Base-by-base conservation (phyloP, 495 filamentous ascomycete species). In the Pseudotulostoma volvatum region DNA sequence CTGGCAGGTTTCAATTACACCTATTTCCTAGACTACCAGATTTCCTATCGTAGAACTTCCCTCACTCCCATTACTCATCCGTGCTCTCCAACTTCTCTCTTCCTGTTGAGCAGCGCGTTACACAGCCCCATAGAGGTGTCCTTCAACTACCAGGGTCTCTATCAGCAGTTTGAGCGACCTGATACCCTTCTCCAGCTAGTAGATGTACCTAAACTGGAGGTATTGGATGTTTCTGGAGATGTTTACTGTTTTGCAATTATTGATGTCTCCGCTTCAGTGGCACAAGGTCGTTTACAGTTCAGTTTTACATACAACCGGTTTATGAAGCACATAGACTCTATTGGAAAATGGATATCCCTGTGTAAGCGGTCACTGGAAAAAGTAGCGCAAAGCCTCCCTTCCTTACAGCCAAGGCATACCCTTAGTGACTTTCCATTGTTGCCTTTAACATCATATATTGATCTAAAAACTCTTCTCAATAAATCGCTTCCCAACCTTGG, bases 201-300 rank as follows among this genome's bases (percentile, higher is more conserved):
- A 14, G 36, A 41, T 36, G 39, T 32, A 9, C 35, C 39, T 2
- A 34, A 34, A 1, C 39, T 35, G 14, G 25, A 32, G n/a, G 18
- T 41, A 14, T 41, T 18, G 5, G 32, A 48, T 32, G 46, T 51
- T 34, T 40, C 39, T 7, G 23, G 23, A 5, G 34, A 49, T n/a
- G 18, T 51, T 3, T 31, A 20, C 9, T 49, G 53, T 14, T 48
- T 49, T 34, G 44, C 36, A 7, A 20, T 58, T 9, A 70, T 78
- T 34, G 74, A 77, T 44, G 55, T 72, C 38, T 67, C 55, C 31
- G 61, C 59, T 16, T 55, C 63, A 40, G 56, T 75, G 23, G 59
- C 64, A 21, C 54, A 71, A 31, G 71, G 68, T 18, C 57, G 52
- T 34, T 60, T 73, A 13, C 65, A 60, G 15, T 41, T 62, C 30